Base-by-base conservation (phyloP, 2,329 filamentous ascomycete genomes). In the Parascedosporium putredinis region DNA sequence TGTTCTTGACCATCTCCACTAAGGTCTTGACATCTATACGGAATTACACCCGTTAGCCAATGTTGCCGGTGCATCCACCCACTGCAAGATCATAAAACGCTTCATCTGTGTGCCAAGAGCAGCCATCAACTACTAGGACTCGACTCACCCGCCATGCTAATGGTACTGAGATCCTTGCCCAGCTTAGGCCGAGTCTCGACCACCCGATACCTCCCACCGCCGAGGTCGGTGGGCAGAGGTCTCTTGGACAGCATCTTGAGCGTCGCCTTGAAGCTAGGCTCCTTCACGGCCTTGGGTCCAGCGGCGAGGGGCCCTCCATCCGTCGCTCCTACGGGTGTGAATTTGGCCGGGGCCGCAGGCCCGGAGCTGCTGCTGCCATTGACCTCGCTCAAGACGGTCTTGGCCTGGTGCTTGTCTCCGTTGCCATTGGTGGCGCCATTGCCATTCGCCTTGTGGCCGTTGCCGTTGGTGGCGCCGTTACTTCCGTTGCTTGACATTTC, bases 191-290 rank as follows among this genome's bases (percentile, higher is more conserved):
- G 71, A 55, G 70, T 68, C n/a, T 67, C 66, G 2, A 69, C 61
- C 6, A 61, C 58, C 4, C 73, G 65, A 51, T 81, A 84, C 2
- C 75, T 73, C n/a, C 81, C 81, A 59, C 83, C 75, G 23, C 81
- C 81, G 49, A 71, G 74, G 57, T 84, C 73, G 2, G 70, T 79
- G 0, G 84, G 82, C 27, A 84, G 64, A 8, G 84, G 82, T n/a
- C 78, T 68, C 51, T 70, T 71, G 1, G 80, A 78, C 24, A 69
- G 56, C 45, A 64, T 60, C 54, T 62, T 59, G 42, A 68, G 31
- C 25, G 44, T 48, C 12, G 49, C 44, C 23, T 43, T 16, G 27
- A 45, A 27, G 14, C 43, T 23, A 14, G 38, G 38, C 38, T 42
- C 38, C 5, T 42, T 42, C 38, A 20, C 23, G 20, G 38, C 16